These are phyloP conservation scores for Hymenoscyphus fraxineus DNA, from an alignment of 2,329 filamentous ascomycete genomes.

Conservation along the genomic window DNA sequence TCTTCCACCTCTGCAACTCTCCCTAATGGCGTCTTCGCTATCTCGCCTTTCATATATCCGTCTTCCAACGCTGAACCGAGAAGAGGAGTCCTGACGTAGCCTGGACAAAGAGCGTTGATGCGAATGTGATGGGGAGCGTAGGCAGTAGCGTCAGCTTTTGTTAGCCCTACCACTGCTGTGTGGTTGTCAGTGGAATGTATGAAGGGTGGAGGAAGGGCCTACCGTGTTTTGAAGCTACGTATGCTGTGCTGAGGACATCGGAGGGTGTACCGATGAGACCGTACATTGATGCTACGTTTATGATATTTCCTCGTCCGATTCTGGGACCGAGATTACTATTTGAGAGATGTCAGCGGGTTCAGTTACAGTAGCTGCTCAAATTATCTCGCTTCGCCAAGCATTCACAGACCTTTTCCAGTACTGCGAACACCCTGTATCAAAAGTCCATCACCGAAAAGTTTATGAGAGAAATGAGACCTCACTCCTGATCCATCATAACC, in stretches of 20 bases:
- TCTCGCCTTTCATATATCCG: slow-evolving; percentile 37
- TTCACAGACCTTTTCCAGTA: neutral
- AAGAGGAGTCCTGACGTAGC: slow-evolving; percentile 44
- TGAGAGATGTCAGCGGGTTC: neutral
- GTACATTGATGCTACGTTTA: slow-evolving; percentile 52
- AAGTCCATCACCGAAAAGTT: too few species aligned
- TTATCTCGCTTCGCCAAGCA: neutral
- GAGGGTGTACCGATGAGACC: slow-evolving; percentile 42
- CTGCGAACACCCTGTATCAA: too few species aligned
- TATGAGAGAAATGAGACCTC: slow-evolving; percentile 13
- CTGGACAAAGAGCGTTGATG: slow-evolving; percentile 59
- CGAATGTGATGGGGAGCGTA: slow-evolving; percentile 51
- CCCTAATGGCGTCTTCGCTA: slow-evolving; percentile 45
- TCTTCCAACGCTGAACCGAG: slow-evolving; percentile 30
- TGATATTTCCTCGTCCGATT: slow-evolving; percentile 47
- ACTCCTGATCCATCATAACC: slow-evolving; percentile 50
- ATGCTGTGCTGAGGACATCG: slow-evolving; percentile 42
- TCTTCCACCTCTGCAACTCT: slow-evolving; percentile 48
- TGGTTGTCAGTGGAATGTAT: neutral
- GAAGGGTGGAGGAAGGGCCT: slow-evolving; percentile 4
- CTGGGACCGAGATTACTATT: slow-evolving; percentile 37
- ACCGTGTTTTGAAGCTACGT: slow-evolving; percentile 51
- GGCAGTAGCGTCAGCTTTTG: slow-evolving; percentile 43
- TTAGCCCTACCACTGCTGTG: slow-evolving; percentile 12
- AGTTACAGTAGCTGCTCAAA: neutral